Evolutionary conservation across 2,329 filamentous ascomycete genomes (phyloP), one percentile per base, ranked within the genome.

Genomic region (Botrytis squamosa): DNA sequence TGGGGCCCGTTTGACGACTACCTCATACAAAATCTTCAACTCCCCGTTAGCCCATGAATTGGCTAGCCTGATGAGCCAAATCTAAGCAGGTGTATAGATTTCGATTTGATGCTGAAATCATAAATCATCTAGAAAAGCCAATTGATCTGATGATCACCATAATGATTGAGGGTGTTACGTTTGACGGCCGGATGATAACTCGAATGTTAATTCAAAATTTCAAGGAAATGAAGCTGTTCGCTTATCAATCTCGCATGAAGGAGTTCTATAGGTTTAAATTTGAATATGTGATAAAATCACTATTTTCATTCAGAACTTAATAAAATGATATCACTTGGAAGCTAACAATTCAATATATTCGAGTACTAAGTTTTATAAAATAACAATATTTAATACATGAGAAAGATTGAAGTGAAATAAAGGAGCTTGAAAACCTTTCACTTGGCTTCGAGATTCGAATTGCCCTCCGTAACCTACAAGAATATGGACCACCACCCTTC

Each of bases 301-400:
- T 4, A 4, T 49, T 10, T 25, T 4, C 4, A 4, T 6, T 49
- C 46, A 49, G 9, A 49, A 49, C 4, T 49, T 3, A 10, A 49
- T 10, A 49, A n/a, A n/a, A 55, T 55, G 0, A n/a, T 55, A 16
- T 55, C 0, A 3, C n/a, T 52, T 14, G 25, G 16, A 52, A 52
- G 25, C 2, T 6, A 14, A n/a, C 14, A n/a, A 16, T 7, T 55
- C 2, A 55, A 7, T 14, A 4, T n/a, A n/a, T 16, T 16, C 0
- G 25, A 7, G 12, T 55, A 55, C 49, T 12, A 7, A 55, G 49
- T 16, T n/a, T n/a, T n/a, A 3, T 4, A 16, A 14, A 0, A n/a
- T 16, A 0, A n/a, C 0, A n/a, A 16, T 4, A 12, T 16, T n/a
- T 10, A 52, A 14, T 16, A 0, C 3, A n/a, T n/a, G 4, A n/a